Evolutionary conservation across 2,329 filamentous ascomycete species (phyloP).

Genomic region (Apiospora marii): DNA sequence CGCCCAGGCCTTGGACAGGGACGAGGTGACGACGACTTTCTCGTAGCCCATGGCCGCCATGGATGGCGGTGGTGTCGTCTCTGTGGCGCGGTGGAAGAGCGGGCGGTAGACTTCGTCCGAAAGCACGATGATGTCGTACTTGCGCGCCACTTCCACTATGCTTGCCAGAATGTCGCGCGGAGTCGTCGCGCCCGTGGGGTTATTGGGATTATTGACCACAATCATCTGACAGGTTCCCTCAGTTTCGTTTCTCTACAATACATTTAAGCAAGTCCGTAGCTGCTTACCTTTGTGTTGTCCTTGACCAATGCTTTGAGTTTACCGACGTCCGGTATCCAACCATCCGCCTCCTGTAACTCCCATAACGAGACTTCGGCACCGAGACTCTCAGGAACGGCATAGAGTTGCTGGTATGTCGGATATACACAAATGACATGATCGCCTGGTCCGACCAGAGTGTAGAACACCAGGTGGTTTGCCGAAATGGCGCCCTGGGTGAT

Average conservation of each 20-base stretch:
- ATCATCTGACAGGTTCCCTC: conserved; percentile 50
- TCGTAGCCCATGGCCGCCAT: conserved; percentile 75
- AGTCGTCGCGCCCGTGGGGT: conserved; percentile 79
- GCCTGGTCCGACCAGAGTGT: conserved; percentile 73
- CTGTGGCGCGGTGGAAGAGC: conserved; percentile 73
- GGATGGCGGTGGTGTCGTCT: conserved; percentile 65
- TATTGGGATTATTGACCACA: conserved; percentile 76
- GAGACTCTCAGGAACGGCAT: conserved; percentile 75
- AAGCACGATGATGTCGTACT: conserved; percentile 71
- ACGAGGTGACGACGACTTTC: conserved; percentile 76
- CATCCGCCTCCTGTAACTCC: conserved; percentile 70
- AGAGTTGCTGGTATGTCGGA: conserved; percentile 87
- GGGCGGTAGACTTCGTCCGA: conserved; percentile 87
- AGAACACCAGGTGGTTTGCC: conserved; percentile 84
- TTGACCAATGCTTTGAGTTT: conserved; percentile 72
- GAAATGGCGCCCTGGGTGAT: conserved; percentile 83
- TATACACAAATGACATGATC: conserved; percentile 90
- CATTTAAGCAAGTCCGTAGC: conserved; percentile 18
- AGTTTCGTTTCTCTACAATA: not conserved
- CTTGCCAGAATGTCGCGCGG: conserved; percentile 65
- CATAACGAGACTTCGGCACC: conserved; percentile 82
- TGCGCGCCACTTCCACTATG: conserved; percentile 69
- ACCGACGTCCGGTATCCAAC: conserved; percentile 71
- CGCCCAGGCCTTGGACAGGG: conserved; percentile 86
- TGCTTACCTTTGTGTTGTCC: conserved; percentile 73